Evolutionary conservation across 1,139 yeast genomes (phyloP), one percentile per base, ranked within the genome.

Genomic region (Arxiozyma slooffiae): DNA sequence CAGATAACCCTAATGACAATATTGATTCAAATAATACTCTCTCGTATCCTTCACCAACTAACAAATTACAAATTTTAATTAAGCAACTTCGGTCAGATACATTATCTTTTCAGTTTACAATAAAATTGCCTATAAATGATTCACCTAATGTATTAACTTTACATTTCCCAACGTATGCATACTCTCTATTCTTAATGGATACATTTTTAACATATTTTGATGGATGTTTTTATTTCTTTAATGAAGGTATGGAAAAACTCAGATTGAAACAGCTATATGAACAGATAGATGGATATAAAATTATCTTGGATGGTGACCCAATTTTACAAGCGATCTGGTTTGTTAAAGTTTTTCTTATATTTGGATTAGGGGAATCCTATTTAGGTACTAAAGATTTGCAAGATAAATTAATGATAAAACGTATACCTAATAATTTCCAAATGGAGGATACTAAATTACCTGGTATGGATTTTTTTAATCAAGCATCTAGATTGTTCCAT

Each of bases 291-390:
- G 45, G 45, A 7, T 42, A 20, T 18, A 26, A 42, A 20, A 14
- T 9, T 20, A 9, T 42, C 18, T 20, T 45, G 17, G 16, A 45
- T 47, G 66, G 69, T 18, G 86, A 82, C 53, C 76, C 85, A 7
- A 78, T 81, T 34, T 68, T 82, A 48, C 88, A 84, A 62, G 81
- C 89, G 0, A 82, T 86, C 49, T 85, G 92, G 89, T 83, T 83
- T 60, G 83, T 94, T 66, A 85, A 85, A 62, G 75, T 85, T 8
- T 66, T 86, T 17, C 69, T 87, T 50, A 82, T 87, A 21, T 84
- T 86, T 63, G 90, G 95, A 1, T 76, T 82, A 47, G 95, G 96
- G 7, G 95, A 86, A 63, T 84, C 86, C 88, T 86, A 87, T 58
- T 66, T 83, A 44, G 90, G 92, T 4, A 81, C 88, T 0, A 85